These are phyloP conservation scores for Naegleria gruberi DNA, from an alignment of 208 protist species.

Conservation along the genomic window DNA sequence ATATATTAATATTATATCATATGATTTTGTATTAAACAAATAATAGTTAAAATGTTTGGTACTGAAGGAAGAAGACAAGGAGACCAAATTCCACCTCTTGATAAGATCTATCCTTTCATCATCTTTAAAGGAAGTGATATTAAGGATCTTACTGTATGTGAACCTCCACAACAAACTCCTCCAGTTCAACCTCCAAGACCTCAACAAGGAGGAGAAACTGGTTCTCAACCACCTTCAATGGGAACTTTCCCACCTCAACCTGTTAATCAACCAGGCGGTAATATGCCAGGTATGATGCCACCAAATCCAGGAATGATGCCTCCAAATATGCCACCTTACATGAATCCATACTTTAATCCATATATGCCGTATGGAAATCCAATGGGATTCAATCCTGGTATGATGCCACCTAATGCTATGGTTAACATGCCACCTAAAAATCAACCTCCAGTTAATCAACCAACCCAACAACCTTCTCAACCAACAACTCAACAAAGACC, in stretches of 20 bases:
- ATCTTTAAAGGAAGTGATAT: slow-evolving; percentile 51
- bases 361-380: neutral
- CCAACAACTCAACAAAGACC: neutral
- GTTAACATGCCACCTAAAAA: neutral
- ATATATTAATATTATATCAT: neutral
- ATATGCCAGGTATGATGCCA: neutral
- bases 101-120: slow-evolving; percentile 45
- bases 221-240: neutral
- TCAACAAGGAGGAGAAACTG: neutral
- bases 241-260: neutral
- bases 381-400: neutral
- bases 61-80: slow-evolving; percentile 44
- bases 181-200: neutral
- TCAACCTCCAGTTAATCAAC: neutral
- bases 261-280: neutral
- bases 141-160: slow-evolving; percentile 46
- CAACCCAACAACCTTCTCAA: neutral
- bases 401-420: neutral
- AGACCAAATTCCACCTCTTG: slow-evolving; percentile 33
- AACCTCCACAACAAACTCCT: slow-evolving; percentile 10
- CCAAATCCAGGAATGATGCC: neutral
- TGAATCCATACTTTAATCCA: neutral
- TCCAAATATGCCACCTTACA: neutral
- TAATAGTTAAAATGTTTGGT: slow-evolving; percentile 44
- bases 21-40: neutral